Base-by-base conservation (phyloP, 2,329 filamentous ascomycete species). In the Cryphonectria carpinicola region DNA sequence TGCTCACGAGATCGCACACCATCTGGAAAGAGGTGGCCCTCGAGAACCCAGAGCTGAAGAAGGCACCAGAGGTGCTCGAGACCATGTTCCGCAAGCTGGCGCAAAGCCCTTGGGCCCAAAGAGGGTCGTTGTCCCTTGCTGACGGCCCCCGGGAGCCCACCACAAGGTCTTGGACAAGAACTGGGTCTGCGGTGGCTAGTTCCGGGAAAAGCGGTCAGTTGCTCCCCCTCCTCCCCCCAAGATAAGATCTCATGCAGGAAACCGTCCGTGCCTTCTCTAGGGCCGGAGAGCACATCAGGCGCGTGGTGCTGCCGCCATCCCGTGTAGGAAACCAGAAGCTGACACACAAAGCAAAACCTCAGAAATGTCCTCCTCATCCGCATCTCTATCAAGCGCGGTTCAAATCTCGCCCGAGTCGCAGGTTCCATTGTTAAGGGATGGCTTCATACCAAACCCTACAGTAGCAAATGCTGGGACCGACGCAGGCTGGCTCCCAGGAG, bases 11-110 rank as follows among this genome's bases (percentile, higher is more conserved):
- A 25, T 86, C 85, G 19, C 76, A 84, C 71, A 68, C 68, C 2
- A 82, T 86, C 67, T 87, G 86, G 85, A 74, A 74, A 25, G 77
- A 81, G 4, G 79, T 86, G 37, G 78, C 82, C 2, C 70, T 73
- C 17, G 76, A 77, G 11, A 75, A 80, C 35, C 74, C 77, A 1
- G 85, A 85, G 69, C 79, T 84, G 63, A 81, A 77, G 56, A 86
- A 85, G 77, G 84, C 85, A 37, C 81, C 80, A 14, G 80, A 82
- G 49, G 82, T 85, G 8, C 75, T 87, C 67, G 79, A 80, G 7
- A 81, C 80, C 4, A 85, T 87, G 80, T 76, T 87, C 46, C 76
- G 77, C 3, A 84, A 82, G 73, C 77, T 86, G 8, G 62, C 60
- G 61, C 65, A 46, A 25, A 66, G 66, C 46, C 41, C 62, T 63